Conservation (phyloP, 345 rosid species). For the Salix exigua region DNA sequence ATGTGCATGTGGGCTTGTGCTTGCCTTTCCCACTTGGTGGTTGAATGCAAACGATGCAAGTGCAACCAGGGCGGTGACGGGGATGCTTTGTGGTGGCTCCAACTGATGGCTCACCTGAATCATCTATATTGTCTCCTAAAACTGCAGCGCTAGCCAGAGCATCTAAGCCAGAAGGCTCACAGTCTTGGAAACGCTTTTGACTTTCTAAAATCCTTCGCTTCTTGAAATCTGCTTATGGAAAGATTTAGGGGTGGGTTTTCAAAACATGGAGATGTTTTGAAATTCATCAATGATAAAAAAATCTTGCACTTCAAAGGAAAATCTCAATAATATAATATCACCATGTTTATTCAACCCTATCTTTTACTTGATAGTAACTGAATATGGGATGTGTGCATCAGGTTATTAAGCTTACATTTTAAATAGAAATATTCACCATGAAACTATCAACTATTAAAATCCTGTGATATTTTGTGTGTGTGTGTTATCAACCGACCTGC, state of each 20-base stretch:
- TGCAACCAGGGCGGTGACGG: conserved; percentile 86
- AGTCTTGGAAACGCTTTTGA: conserved; percentile 29
- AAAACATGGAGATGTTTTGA: not conserved
- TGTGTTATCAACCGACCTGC: not conserved
- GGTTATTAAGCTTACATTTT: not conserved
- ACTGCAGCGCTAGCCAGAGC: conserved; percentile 83
- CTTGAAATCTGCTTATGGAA: conserved; percentile 49
- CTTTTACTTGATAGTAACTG: not conserved
- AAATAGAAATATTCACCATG: not conserved
- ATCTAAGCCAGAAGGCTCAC: conserved; percentile 68
- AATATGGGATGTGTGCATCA: not conserved
- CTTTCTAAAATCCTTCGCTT: conserved; percentile 45
- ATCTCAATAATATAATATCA: not conserved
- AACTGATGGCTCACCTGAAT: conserved; percentile 41
- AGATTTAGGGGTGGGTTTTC: not conserved
- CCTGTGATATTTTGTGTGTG: not conserved
- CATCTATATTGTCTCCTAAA: conserved; percentile 56
- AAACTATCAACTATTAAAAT: not conserved
- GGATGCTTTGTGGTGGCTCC: conserved; percentile 95
- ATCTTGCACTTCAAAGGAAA: not conserved
- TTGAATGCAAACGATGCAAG: conserved; percentile 96
- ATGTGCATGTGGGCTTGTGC: conserved; percentile 70
- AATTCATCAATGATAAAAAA: not conserved
- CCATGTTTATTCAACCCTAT: not conserved
- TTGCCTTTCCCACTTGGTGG: conserved; percentile 97